Base-by-base conservation (phyloP, 768 basidiomycete genomes). In the Flagelloscypha sp. region DNA sequence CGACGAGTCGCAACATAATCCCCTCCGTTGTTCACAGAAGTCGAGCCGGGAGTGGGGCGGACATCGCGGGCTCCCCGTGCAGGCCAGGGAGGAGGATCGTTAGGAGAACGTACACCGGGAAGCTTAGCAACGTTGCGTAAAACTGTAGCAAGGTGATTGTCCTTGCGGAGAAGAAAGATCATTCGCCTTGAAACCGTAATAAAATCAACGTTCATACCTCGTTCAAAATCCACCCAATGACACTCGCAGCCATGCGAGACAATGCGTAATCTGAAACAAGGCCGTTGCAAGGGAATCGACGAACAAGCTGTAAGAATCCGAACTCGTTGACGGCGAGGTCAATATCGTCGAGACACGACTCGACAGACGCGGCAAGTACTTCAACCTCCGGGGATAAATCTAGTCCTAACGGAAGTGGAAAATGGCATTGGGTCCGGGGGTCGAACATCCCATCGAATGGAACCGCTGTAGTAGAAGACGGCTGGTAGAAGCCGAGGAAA, bases 341-440 rank as follows among this genome's bases (percentile, higher is more conserved):
- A 17, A 85, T 50, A 46, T 86, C 82, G 5, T 65, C 60, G 16
- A 90, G 60, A 45, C 77, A 81, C 4, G 72, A 70, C 50, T 87
- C 85, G 18, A 87, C 72, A 4, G 80, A 68, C 6, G 75, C 66
- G 13, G 86, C 72, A 19, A 90, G 61, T 0, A 68, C 72, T 48
- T 88, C 85, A 6, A 89, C 83, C 30, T 78, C 75, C 12, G 67
- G 65, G 1, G 84, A 81, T 9, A 78, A 56, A 44, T 89, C 86
- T 27, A 87, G 66, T 0, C 79, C 73, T 7, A 82, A 54, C 1
- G 86, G 84, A 13, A 88, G 54, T 1, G 77, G 78, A 45, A 87
- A 87, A 7, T 57, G 58, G 46, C 77, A 82, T 34, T 59, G 52
- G 21, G 61, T 44, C 15, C 60, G 47, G 17, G 61, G 57, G 25